A percentile compares a stretch with the other conserved stretches of the same genome.
Evolutionary conservation across 495 filamentous ascomycete species (phyloP).

Genomic region (Talaromyces nanjingensis): DNA sequence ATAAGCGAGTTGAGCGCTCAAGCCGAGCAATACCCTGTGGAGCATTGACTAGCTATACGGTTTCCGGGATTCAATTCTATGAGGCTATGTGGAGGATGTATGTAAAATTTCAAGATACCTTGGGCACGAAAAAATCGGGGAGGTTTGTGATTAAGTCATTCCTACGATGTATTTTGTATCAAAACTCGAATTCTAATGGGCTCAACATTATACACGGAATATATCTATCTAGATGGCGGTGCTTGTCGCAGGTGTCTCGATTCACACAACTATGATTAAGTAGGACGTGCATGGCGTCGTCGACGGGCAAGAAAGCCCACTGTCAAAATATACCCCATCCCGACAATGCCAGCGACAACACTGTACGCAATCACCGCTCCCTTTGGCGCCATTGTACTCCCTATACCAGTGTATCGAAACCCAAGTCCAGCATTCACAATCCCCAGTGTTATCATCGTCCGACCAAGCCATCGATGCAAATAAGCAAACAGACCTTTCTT

Average conservation of each 20-base stretch:
- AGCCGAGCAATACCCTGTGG: background rate
- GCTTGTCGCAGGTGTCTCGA: background rate
- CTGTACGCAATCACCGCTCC: slow-evolving; percentile 50
- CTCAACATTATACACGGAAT: background rate
- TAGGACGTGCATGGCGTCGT: background rate
- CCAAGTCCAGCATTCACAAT: slow-evolving; percentile 68
- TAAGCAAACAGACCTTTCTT: slow-evolving; percentile 48
- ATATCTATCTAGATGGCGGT: background rate
- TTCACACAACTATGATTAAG: background rate
- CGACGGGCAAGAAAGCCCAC: slow-evolving; percentile 7
- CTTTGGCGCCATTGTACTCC: slow-evolving; percentile 12
- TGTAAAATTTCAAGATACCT: no score
- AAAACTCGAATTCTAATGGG: no score
- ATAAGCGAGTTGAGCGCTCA: background rate
- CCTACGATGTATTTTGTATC: no score
- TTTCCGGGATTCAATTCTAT: no score
- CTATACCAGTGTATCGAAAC: slow-evolving; percentile 37
- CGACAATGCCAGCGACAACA: slow-evolving; percentile 51
- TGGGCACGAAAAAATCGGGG: no score
- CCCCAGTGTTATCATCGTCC: slow-evolving; percentile 53
- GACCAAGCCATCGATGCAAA: slow-evolving; percentile 65
- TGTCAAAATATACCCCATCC: slow-evolving; percentile 35
- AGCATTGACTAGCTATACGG: background rate
- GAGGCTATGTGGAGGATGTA: no score
- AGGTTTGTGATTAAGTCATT: no score